Evolutionary conservation across 2,329 filamentous ascomycete species (phyloP).

Genomic region (Nemania abortiva): DNA sequence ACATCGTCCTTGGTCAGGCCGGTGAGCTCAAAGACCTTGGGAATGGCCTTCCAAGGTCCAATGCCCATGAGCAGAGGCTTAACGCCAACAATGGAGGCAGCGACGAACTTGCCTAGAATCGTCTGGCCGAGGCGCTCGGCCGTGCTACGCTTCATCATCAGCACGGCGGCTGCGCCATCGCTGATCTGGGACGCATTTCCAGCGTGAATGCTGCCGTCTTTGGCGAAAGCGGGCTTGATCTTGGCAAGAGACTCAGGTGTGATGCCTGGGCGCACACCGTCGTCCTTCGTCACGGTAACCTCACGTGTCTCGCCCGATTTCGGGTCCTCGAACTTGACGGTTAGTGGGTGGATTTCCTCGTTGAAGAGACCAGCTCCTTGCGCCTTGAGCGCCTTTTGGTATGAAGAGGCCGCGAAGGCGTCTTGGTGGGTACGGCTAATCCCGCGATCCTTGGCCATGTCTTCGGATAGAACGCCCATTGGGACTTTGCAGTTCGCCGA

Average conservation of each 20-base stretch:
- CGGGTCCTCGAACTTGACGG: conserved; percentile 87
- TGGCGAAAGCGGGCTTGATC: conserved; percentile 90
- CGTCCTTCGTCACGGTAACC: conserved; percentile 85
- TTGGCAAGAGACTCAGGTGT: conserved; percentile 90
- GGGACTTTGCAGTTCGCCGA: conserved; percentile 96
- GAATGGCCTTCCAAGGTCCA: conserved; percentile 95
- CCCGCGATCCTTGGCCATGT: conserved; percentile 89
- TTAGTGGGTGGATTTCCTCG: conserved; percentile 89
- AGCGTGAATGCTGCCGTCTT: conserved; percentile 93
- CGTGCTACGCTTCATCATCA: conserved; percentile 94
- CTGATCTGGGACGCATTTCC: conserved; percentile 97
- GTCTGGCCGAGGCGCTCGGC: conserved; percentile 88
- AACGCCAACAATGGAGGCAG: conserved; percentile 87
- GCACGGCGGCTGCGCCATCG: conserved; percentile 93
- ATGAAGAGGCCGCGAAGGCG: conserved; percentile 91
- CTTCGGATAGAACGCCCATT: conserved; percentile 93
- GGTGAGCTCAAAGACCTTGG: conserved; percentile 87
- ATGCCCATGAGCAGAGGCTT: conserved; percentile 95
- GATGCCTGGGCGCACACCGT: conserved; percentile 86
- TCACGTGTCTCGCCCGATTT: conserved; percentile 89
- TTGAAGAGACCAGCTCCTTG: conserved; percentile 92
- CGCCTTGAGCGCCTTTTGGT: conserved; percentile 88
- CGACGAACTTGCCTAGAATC: conserved; percentile 92
- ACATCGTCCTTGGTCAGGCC: conserved; percentile 90
- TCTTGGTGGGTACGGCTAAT: conserved; percentile 83